These are phyloP conservation scores for Stachybotrys chartarum DNA, from an alignment of 2,329 filamentous ascomycete species.

Conservation along the genomic window DNA sequence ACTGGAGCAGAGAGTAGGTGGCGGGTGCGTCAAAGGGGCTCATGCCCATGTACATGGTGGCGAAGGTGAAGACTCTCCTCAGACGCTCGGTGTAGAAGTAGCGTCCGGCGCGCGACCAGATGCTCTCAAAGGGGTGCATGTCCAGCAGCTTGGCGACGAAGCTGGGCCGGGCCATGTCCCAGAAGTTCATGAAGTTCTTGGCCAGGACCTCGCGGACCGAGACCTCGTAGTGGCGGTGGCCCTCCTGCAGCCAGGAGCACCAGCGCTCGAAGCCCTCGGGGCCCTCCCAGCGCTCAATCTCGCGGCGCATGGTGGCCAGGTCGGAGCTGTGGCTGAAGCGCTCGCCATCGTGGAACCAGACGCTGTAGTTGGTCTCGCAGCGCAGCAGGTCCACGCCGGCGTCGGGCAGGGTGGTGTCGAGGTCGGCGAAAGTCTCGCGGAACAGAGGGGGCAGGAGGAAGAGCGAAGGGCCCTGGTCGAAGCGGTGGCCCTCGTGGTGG, in stretches of 20 bases:
- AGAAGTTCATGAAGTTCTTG: slow-evolving; percentile 57
- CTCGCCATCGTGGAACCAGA: slow-evolving; percentile 65
- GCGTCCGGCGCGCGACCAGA: slow-evolving; percentile 55
- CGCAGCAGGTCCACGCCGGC: slow-evolving; percentile 64
- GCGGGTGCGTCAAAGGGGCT: slow-evolving; percentile 68
- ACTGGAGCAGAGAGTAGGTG: slow-evolving; percentile 67
- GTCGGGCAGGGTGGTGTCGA: slow-evolving; percentile 56
- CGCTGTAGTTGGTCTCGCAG: slow-evolving; percentile 69
- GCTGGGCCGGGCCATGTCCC: slow-evolving; percentile 47
- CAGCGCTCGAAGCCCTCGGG: slow-evolving; percentile 65
- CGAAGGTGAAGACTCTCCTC: slow-evolving; percentile 67
- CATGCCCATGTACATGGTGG: slow-evolving; percentile 81
- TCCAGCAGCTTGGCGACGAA: slow-evolving; percentile 53
- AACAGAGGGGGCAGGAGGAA: slow-evolving; percentile 67
- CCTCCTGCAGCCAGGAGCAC: slow-evolving; percentile 57
- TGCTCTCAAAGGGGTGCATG: slow-evolving; percentile 65
- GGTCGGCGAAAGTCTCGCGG: slow-evolving; percentile 59
- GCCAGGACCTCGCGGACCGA: slow-evolving; percentile 58
- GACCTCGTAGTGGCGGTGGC: slow-evolving; percentile 63
- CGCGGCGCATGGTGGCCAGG: slow-evolving; percentile 59
- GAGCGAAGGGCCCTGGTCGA: slow-evolving; percentile 71
- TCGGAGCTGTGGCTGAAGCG: slow-evolving; percentile 60
- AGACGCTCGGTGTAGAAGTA: slow-evolving; percentile 67
- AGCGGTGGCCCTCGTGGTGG: slow-evolving; percentile 52
- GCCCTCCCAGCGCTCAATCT: slow-evolving; percentile 68